Conservation (phyloP, 176 grass and related monocot species). For the Triticum dicoccoides region DNA sequence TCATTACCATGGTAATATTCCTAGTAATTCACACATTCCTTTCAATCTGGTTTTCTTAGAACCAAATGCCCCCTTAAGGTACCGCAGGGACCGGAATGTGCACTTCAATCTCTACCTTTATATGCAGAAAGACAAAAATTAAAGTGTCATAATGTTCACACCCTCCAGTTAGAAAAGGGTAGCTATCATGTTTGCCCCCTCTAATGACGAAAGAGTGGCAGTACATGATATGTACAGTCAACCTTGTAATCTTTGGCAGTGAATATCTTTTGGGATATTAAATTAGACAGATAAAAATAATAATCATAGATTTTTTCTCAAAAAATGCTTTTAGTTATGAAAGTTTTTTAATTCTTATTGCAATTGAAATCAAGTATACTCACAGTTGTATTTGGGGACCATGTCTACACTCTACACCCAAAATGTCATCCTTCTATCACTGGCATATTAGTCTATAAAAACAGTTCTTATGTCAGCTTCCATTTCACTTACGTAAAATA, state of each 20-base stretch:
- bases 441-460: neutral
- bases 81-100: neutral
- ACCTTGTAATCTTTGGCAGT: neutral
- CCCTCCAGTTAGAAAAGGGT: neutral
- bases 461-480: neutral
- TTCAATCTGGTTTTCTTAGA: constrained; percentile 3
- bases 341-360: neutral
- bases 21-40: neutral
- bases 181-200: neutral
- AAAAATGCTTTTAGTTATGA: neutral
- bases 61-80: neutral
- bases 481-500: neutral
- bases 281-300: neutral
- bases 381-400: neutral
- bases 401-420: neutral
- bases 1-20: neutral
- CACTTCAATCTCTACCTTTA: neutral
- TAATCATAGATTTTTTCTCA: neutral
- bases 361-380: neutral
- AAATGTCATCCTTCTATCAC: neutral
- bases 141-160: neutral
- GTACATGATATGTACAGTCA: neutral
- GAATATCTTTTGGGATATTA: neutral
- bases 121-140: neutral
- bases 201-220: neutral